phyloP scores from a whole-genome alignment of 331 rosid genomes.

The Prunus yedoensis region DNA sequence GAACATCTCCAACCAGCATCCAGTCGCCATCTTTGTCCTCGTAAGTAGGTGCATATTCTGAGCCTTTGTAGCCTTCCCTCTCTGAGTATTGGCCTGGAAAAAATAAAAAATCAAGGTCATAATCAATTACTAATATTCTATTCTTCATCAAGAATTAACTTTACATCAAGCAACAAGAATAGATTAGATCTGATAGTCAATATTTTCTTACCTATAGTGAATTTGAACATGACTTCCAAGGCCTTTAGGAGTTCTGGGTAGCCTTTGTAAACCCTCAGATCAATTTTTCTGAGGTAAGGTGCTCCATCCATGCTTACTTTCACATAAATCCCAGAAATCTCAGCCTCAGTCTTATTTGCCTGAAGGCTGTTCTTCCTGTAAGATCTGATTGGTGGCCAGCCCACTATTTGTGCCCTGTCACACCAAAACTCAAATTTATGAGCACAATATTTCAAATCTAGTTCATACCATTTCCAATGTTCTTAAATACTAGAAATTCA shows the following conservation, averaged over 20 bases:
- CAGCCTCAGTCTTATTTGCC: slow-evolving; percentile 44
- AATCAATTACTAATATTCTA: slow-evolving; percentile 13
- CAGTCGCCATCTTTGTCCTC: slow-evolving; percentile 93
- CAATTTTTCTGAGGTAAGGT: slow-evolving; percentile 93
- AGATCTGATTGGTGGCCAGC: slow-evolving; percentile 97
- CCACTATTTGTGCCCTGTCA: slow-evolving; percentile 82
- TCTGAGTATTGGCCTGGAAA: slow-evolving; percentile 73
- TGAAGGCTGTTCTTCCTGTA: slow-evolving; percentile 72
- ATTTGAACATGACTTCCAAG: slow-evolving; percentile 79
- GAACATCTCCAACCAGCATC: slow-evolving; percentile 99
- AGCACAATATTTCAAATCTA: slow-evolving; percentile 3
- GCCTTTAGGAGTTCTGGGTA: slow-evolving; percentile 77
- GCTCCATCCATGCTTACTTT: slow-evolving; percentile 99
- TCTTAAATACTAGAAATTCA: not conserved
- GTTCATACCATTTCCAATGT: not conserved
- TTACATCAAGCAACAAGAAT: no score
- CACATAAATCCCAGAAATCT: slow-evolving; percentile 62
- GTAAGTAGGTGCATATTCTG: slow-evolving; percentile 80
- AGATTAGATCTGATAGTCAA: not conserved
- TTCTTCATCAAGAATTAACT: not conserved
- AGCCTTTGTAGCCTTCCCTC: slow-evolving; percentile 88
- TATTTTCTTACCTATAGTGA: slow-evolving; percentile 57
- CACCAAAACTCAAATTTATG: not conserved
- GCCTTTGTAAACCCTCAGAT: slow-evolving; percentile 58
- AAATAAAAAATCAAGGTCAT: not conserved